Evolutionary conservation across 257 asterid genomes (phyloP).

Genomic region (Scutellaria minor): DNA sequence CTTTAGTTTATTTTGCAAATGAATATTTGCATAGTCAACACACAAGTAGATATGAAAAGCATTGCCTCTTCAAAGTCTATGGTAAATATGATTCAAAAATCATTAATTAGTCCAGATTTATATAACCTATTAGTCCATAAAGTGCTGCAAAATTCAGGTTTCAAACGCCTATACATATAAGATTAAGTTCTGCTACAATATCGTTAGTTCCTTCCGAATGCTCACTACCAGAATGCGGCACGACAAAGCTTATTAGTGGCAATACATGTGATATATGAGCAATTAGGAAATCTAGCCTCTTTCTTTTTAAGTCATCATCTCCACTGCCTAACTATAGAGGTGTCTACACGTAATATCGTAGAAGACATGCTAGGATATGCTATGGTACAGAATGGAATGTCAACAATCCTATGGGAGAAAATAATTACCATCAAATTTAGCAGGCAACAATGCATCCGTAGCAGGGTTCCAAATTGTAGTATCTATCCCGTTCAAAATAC

Average conservation of each 20-base stretch:
- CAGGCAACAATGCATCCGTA: slow-evolving; percentile 75
- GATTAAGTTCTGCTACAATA: background rate
- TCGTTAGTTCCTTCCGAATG: background rate
- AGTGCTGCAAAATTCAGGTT: background rate
- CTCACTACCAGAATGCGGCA: background rate
- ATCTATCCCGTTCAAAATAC: slow-evolving; percentile 85
- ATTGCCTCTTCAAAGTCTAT: background rate
- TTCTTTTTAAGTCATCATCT: background rate
- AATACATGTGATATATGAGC: background rate
- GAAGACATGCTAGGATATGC: background rate
- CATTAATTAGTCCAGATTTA: background rate
- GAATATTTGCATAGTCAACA: slow-evolving; percentile 7
- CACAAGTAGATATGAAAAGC: background rate
- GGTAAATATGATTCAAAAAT: no score
- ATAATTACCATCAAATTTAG: slow-evolving; percentile 74
- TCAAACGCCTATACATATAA: background rate
- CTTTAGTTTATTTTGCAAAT: background rate
- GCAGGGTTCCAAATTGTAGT: slow-evolving; percentile 88
- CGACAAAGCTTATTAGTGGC: background rate
- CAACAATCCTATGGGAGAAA: slow-evolving; percentile 23
- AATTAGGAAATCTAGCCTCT: slow-evolving; percentile 6
- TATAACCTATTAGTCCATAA: background rate
- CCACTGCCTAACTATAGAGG: slow-evolving; percentile 2
- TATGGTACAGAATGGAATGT: slow-evolving; percentile 29
- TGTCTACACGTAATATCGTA: background rate